Evolutionary conservation across 2,329 filamentous ascomycete species (phyloP).

Genomic region (Berkeleyomyces basicola): DNA sequence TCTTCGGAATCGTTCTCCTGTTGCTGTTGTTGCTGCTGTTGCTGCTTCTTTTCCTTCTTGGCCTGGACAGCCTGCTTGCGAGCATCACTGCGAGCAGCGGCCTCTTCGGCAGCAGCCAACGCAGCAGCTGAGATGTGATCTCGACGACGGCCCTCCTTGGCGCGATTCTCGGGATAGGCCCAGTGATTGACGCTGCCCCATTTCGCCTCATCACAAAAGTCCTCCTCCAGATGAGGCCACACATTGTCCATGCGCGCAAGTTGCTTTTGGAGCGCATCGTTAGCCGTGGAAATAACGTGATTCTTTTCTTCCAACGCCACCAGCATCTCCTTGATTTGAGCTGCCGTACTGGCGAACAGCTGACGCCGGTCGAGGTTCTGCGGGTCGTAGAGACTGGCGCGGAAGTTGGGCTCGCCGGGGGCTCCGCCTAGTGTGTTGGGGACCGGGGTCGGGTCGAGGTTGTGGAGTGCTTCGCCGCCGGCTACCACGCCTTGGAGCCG

Average conservation of each 20-base stretch:
- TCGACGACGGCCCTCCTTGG: slow-evolving; percentile 57
- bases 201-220: slow-evolving; percentile 89
- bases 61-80: slow-evolving; percentile 67
- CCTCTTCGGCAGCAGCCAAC: slow-evolving; percentile 65
- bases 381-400: neutral
- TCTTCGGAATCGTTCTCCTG: slow-evolving; percentile 29
- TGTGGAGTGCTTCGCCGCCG: slow-evolving; percentile 10
- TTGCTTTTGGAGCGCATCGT: slow-evolving; percentile 74
- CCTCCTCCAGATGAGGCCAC: slow-evolving; percentile 69
- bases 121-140: slow-evolving; percentile 68
- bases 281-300: slow-evolving; percentile 84
- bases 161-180: slow-evolving; percentile 81
- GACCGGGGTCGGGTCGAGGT: slow-evolving; percentile 20
- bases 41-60: slow-evolving; percentile 53
- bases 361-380: slow-evolving; percentile 42
- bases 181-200: slow-evolving; percentile 84
- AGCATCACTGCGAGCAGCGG: slow-evolving; percentile 67
- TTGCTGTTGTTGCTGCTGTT: slow-evolving; percentile 31
- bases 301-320: slow-evolving; percentile 94
- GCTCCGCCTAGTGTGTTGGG: slow-evolving; percentile 24
- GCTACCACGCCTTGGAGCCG: neutral
- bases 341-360: slow-evolving; percentile 61
- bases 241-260: slow-evolving; percentile 71
- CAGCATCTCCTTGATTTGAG: slow-evolving; percentile 69
- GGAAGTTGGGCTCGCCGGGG: slow-evolving; percentile 19